Conservation (phyloP, 306 rosid species). For the Trifolium subterraneum region DNA sequence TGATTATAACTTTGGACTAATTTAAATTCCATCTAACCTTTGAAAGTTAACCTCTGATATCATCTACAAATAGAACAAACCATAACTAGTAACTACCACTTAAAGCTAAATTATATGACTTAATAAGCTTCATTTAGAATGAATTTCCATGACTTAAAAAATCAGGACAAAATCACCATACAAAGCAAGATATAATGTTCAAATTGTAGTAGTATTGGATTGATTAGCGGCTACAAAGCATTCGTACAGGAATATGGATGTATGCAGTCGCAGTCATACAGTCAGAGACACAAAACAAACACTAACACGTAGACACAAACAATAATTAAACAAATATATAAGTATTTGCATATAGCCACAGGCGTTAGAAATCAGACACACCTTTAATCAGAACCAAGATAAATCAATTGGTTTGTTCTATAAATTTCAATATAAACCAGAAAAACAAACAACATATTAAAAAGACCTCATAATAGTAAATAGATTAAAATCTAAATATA, state of each 20-base stretch:
- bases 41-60: not conserved
- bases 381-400: conserved; percentile 20
- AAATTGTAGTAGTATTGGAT: not conserved
- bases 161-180: not conserved
- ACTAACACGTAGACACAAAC: not conserved
- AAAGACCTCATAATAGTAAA: not conserved
- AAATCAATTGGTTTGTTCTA: conserved; percentile 22
- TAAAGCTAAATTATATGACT: not conserved
- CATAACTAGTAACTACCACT: not conserved
- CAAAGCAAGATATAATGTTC: not conserved
- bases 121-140: conserved; percentile 3
- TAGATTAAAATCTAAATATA: conserved; percentile 43
- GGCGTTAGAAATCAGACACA: not conserved
- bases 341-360: not conserved
- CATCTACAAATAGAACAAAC: not conserved
- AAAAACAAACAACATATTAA: conserved; percentile 30
- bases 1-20: not conserved
- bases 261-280: no score
- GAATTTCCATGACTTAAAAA: not conserved
- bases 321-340: not conserved
- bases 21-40: not conserved
- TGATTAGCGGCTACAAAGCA: not conserved
- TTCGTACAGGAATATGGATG: not conserved
- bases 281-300: not conserved
- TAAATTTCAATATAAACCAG: conserved; percentile 35